Base-by-base conservation (phyloP, 176 grass and related monocot species). In the Lolium multiflorum region DNA sequence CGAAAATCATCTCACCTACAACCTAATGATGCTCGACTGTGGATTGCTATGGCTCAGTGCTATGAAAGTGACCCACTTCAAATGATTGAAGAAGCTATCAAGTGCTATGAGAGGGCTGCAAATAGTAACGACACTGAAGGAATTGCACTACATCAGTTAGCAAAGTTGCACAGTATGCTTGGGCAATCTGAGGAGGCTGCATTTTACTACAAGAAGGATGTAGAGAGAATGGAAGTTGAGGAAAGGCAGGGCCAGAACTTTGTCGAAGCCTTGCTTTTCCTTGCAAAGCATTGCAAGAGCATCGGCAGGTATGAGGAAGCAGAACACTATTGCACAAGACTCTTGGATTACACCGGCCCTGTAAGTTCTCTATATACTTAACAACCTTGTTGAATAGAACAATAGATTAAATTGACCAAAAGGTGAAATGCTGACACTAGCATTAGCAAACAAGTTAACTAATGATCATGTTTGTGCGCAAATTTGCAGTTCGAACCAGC, bases 1-100 rank as follows among this genome's bases (percentile, higher is more conserved):
- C 80, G 84, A 21, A 99, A 96, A 85, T 96, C 92, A 11, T 95
- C 97, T 21, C 86, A 90, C 65, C 67, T 99, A 76, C 97, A 99
- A 80, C 94, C 97, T 35, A 97, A 93, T 70, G 97, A 99, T 87
- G 88, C 97, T 46, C 89, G 97, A 57, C 92, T 96, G 49, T 99
- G 97, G 97, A 97, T 91, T 87, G 97, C 97, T 57, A 99, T 99
- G 97, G 97, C 97, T 81, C 92, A 99, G 79, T 99, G 94, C 82
- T 99, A 97, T 57, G 97, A 94, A 87, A 99, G 92, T 60, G 92
- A 93, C 76, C 94, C 89, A 51, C 92, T 99, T 77, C 90, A 94
- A 81, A 96, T 95, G 94, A 88, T 87, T 17, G 92, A 96, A 81
- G 95, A 98, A 71, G 94, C 97, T 66, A 99, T 99, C 81, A 94